phyloP scores from a whole-genome alignment of 164 flowering plant species.

The Paratinospora sagittata region DNA sequence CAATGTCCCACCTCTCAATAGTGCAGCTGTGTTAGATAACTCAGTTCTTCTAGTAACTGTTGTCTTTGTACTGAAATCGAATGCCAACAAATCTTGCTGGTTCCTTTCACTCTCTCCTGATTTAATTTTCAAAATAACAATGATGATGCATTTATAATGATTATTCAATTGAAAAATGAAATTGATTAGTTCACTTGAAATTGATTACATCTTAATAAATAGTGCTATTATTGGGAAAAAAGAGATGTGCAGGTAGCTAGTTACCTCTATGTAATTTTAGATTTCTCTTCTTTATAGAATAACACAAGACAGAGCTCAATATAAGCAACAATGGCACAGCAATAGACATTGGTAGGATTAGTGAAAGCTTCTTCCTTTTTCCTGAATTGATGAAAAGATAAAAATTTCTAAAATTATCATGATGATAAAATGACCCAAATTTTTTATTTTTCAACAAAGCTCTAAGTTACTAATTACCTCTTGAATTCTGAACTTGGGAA shows the following conservation, averaged over 20 bases:
- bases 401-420: not conserved
- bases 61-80: not conserved
- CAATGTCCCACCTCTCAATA: not conserved
- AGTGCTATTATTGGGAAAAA: too few relatives aligned
- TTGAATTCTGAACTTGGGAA: not conserved
- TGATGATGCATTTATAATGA: too few relatives aligned
- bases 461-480: not conserved
- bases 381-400: not conserved
- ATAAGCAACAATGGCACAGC: not conserved
- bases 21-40: not conserved
- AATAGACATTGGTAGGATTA: not conserved
- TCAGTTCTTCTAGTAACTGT: not conserved
- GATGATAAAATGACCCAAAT: not conserved
- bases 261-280: not conserved
- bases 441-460: not conserved
- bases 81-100: not conserved
- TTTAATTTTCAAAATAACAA: too few relatives aligned
- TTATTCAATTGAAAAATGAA: too few relatives aligned
- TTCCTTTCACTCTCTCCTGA: not conserved
- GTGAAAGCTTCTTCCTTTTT: not conserved
- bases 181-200: too few relatives aligned
- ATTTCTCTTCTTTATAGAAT: not conserved
- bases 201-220: too few relatives aligned
- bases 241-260: too few relatives aligned
- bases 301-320: not conserved